Evolutionary conservation across 2,329 filamentous ascomycete species (phyloP), one percentile per base, ranked within the genome.

Genomic region (Lithohypha guttulata): DNA sequence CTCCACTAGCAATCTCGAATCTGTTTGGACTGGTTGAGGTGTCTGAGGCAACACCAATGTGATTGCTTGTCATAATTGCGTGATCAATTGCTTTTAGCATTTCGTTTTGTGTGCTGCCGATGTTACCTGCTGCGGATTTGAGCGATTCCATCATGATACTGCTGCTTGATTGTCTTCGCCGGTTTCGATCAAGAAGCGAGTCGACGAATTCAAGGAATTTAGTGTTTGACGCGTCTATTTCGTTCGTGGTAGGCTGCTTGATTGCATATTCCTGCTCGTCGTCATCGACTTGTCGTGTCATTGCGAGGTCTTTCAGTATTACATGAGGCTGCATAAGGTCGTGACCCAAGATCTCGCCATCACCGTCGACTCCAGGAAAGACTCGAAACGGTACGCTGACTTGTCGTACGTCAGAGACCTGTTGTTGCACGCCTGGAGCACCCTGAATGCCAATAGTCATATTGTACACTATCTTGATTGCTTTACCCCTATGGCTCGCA

Each of bases 281-380:
- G 42, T 53, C 14, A 46, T 68, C 67, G 30, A 75, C 51, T 29
- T 65, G 68, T 48, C 70, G 71, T 20, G 82, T 74, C 39, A 73
- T 71, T 2, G 91, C 89, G 57, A 84, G 75, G 53, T 96, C 89
- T 41, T 79, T 79, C 30, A 96, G 70, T 38, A 96, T 69, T 20
- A 96, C 83, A 55, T 96, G 94, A 0, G 91, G 91, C 26, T 78
- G 81, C 81, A 95, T 93, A 10, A 98, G 68, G 59, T 98, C 89
- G 59, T 98, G 89, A 1, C 86, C 85, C 10, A 95, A 71, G 22
- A 93, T 81, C 53, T 93, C 84, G 47, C 89, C 89, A 51, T 85
- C 75, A 44, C 76, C 77, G 62, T 93, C 93, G 25, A 98, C 89
- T 51, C 89, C 91, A 27, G 89, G 89, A 36, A 96, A 75, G 2